Base-by-base conservation (phyloP, 2,329 filamentous ascomycete species). In the Colletotrichum gigasporum region DNA sequence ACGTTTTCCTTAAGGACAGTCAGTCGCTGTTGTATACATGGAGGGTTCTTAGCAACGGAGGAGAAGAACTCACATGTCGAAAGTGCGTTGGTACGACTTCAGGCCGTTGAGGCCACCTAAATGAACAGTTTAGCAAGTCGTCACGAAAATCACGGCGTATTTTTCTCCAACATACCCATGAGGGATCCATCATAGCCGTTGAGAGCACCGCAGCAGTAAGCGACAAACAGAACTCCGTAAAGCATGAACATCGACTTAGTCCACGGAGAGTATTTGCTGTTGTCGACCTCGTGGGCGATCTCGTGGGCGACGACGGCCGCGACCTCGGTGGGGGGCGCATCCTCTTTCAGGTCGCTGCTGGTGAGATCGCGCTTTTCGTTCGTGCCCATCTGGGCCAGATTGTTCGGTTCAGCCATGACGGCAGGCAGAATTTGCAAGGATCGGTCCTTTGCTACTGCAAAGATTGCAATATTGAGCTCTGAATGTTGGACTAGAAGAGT, bases 41-140 rank as follows among this genome's bases (percentile, higher is more conserved):
- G n/a, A n/a, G n/a, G n/a, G n/a, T n/a, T 3, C 3, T 12, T 8
- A 18, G n/a, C 6, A 37, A 2, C n/a, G 11, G 16, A 2, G 2
- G 11, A 7, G 18, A 39, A n/a, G 4, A 2, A 4, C 52, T 12
- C 24, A 52, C 55, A 66, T 65, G 37, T 61, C 20, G 45, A 55
- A 64, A 11, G 59, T 7, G 1, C 28, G 60, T 11, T 73, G 70
- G 14, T 71, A 73, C 0, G 71, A 73, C 1, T 4, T 28, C 71
- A 73, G 72, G 9, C 69, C 71, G 9, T 73, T 73, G 4, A 73
- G 41, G n/a, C 53, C 53, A 37, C 53, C 53, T 56, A 9, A 6
- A 3, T 12, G 4, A 44, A 20, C 28, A 11, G 5, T 10, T 45
- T 22, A 56, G 28, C 11, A 20, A 32, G 16, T 12, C 5, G 24